Evolutionary conservation across 805 yeast genomes (phyloP).

Genomic region (Jamesozyma jinghongensis): DNA sequence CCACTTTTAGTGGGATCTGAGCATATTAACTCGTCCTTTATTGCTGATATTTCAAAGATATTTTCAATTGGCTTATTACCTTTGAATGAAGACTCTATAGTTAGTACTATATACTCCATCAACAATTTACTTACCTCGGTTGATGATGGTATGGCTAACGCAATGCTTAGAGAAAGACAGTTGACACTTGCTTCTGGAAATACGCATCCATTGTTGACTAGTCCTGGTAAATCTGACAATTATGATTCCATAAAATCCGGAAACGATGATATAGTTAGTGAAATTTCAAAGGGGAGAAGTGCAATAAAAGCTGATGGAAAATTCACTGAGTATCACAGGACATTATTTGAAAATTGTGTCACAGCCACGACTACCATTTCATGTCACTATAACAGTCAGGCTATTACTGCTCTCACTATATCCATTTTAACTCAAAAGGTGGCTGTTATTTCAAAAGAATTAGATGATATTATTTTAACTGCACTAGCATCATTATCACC

Average conservation of each 20-base stretch:
- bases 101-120: conserved; percentile 75
- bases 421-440: conserved; percentile 77
- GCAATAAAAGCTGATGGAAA: background rate
- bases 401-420: conserved; percentile 67
- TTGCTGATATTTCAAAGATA: conserved; percentile 44
- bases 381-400: conserved; percentile 54
- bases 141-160: conserved; percentile 33
- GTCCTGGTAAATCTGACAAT: background rate
- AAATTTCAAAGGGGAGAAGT: background rate
- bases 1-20: conserved; percentile 52
- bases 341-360: conserved; percentile 55
- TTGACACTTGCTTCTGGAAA: conserved; percentile 20
- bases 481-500: conserved; percentile 60
- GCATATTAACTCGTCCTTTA: conserved; percentile 37
- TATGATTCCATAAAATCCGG: background rate
- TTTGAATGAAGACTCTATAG: conserved; percentile 71
- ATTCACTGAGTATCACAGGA: background rate
- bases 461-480: conserved; percentile 46
- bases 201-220: background rate
- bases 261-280: background rate
- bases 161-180: conserved; percentile 30
- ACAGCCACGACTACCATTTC: conserved; percentile 61
- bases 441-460: conserved; percentile 38
- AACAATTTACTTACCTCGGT: conserved; percentile 61
- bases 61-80: conserved; percentile 60